Evolutionary conservation across 2,329 filamentous ascomycete species (phyloP), one percentile per base, ranked within the genome.

Genomic region (Paecilomyces formosus): DNA sequence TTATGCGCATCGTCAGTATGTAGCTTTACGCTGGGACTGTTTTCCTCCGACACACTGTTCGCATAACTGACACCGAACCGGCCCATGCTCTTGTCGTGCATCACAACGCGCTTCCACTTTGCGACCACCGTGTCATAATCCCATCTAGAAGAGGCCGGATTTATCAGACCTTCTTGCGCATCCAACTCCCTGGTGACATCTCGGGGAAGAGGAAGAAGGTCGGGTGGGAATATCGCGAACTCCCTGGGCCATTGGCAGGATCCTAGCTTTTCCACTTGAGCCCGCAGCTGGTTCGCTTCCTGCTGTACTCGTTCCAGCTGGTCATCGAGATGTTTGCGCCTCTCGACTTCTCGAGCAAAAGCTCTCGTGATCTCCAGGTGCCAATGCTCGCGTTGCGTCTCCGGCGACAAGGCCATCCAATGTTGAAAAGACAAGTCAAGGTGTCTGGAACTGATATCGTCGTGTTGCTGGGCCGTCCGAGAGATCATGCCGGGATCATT

Each of bases 351-450:
- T 2, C 72, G 70, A 9, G 72, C 76, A 61, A 76, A 80, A n/a
- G 78, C 76, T 55, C 78, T 73, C 8, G 73, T 74, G 56, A 79
- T 73, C 56, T 80, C 79, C 5, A 79, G 68, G 53, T 76, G 76
- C 79, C 79, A 81, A 15, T 70, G 60, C 21, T 79, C 73, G 56
- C 68, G 70, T 56, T 82, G 81, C 22, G 83, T 79, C 35, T 83
- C 81, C 1, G 72, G 63, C 0, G 85, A 74, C 26, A 94, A 78
- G 1, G 79, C 78, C 55, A 84, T 84, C 92, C 92, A 97, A 50
- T 90, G 87, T 6, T 82, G 81, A 70, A 86, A 96, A 0, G 90
- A 86, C 13, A 87, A 84, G n/a, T 88, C 83, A 5, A 96, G 73
- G 70, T 97, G 93, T 59, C 88, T 82, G 49, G 83, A 79, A 31